Base-by-base conservation (phyloP, 345 rosid genomes). In the Eucalyptus regnans region DNA sequence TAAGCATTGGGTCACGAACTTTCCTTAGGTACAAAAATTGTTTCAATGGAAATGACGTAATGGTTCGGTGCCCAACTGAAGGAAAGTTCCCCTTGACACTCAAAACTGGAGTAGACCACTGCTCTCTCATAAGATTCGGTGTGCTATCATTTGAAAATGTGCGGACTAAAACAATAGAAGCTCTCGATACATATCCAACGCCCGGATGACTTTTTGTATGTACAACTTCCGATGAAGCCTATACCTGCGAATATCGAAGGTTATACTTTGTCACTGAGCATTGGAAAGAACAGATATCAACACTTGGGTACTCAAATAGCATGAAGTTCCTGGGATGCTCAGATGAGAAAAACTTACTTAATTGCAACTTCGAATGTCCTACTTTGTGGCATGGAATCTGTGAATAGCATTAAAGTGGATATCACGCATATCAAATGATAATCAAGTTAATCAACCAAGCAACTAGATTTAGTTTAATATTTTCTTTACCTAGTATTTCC, bases 191-290 rank as follows among this genome's bases (percentile, higher is more conserved):
- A 96, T 91, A 29, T 94, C 96, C 91, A 96, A 93, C 66, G 99
- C 96, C 90, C 91, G 90, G 90, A 94, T 92, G 87, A 94, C 94
- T 92, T 97, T 97, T 92, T 95, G 91, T 27, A 96, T 90, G 85
- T 96, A 93, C 93, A 94, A 88, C 92, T 97, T 97, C 89, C 96
- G 92, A 89, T 97, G 95, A 94, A 96, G 86, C 91, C 99, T 94
- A 86, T 96, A 95, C 92, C 98, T 96, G 95, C 89, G 76, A 41
- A 71, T 29, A 29, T 37, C 16, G 16, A 66, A 27, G 71, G 52
- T 43, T 18, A 43, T 27, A 44, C 44, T 86, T 49, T 50, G 52
- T 71, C 48, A 17, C 27, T 7, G 16, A 20, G 29, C 83, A 41
- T 6, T 5, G 83, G 83, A 76, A 6, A 6, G 29, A 41, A 76